phyloP scores from a whole-genome alignment of 1,284 basidiomycete species.

The Kalmanozyma brasiliensis region DNA sequence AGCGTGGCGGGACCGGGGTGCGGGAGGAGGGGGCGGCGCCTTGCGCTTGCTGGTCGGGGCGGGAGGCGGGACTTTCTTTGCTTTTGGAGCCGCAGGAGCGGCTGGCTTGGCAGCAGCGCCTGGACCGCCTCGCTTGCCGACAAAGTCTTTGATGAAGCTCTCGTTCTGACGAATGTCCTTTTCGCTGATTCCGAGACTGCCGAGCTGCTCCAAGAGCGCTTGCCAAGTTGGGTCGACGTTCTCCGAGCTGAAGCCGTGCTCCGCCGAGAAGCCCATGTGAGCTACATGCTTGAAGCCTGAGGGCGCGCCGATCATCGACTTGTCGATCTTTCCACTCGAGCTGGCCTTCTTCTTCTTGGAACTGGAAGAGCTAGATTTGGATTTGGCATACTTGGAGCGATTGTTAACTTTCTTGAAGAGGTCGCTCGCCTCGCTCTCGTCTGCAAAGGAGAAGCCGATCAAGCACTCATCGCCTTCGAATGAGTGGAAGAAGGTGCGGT shows the following conservation, averaged over 20 bases:
- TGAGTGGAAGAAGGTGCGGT: conserved; percentile 91
- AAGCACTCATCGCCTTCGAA: conserved; percentile 89
- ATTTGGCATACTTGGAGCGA: conserved; percentile 74
- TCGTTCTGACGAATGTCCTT: conserved; percentile 78
- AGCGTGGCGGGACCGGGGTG: conserved; percentile 41
- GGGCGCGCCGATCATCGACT: conserved; percentile 88
- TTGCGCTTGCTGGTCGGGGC: conserved; percentile 61
- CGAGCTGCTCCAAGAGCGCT: conserved; percentile 78
- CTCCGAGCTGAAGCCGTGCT: conserved; percentile 84
- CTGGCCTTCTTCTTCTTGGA: conserved; percentile 72
- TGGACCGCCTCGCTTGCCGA: conserved; percentile 73
- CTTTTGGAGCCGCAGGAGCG: conserved; percentile 70
- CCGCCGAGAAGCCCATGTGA: conserved; percentile 91
- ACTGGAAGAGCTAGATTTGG: conserved; percentile 42
- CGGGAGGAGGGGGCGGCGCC: conserved; percentile 60
- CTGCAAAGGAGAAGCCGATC: conserved; percentile 90
- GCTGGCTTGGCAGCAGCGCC: conserved; percentile 35
- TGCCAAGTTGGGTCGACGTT: conserved; percentile 95
- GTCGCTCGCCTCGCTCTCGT: conserved; percentile 85
- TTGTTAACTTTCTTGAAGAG: conserved; percentile 87
- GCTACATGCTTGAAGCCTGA: conserved; percentile 85
- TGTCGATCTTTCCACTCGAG: conserved; percentile 76
- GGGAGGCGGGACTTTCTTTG: conserved; percentile 73
- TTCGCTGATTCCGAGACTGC: conserved; percentile 74
- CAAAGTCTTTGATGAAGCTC: conserved; percentile 88